Evolutionary conservation across 2,329 filamentous ascomycete species (phyloP), one percentile per base, ranked within the genome.

Genomic region (Fusarium sarcochroum): DNA sequence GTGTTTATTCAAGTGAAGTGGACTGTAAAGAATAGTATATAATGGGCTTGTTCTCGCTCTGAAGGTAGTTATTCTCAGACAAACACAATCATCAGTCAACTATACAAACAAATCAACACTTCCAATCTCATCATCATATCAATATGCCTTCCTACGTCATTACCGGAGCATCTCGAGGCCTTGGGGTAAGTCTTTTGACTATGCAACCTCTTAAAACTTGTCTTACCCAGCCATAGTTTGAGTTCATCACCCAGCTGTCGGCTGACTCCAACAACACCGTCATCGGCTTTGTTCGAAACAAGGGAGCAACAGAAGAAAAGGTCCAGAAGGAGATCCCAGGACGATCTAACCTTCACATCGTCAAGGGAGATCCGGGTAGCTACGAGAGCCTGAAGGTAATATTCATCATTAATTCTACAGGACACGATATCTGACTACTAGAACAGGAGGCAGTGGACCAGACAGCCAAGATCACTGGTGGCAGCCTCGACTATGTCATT

Each of bases 401-500:
- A 1, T 1, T 10, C 6, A 2, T 18, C 18, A 14, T 2, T 9
- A 1, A 4, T 14, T 38, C 0, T 2, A 2, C 7, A 1, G 1
- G 0, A 5, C 0, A 8, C 14, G 14, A 34, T 38, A 1, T 9
- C 32, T 40, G 10, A 59, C 15, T 14, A 1, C 4, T 2, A 4
- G 5, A 6, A 8, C 1, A 72, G 70, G 46, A 45, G 7, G 42
- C 62, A 3, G 44, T 79, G 76, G 2, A 69, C 84, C 46, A 61
- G 23, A 60, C 54, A 2, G 41, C 56, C 15, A 70, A 73, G n/a
- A 77, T 80, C n/a, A 79, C 78, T 0, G 76, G 76, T 5, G 79
- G 79, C 14, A 72, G 75, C 48, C 63, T 88, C 7, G 86, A 88
- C 73, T 84, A 84, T 61, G 71, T 89, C 7, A 83, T 88, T 27